Evolutionary conservation across 2,329 filamentous ascomycete genomes (phyloP).

Genomic region (Aspergillus jensenii): DNA sequence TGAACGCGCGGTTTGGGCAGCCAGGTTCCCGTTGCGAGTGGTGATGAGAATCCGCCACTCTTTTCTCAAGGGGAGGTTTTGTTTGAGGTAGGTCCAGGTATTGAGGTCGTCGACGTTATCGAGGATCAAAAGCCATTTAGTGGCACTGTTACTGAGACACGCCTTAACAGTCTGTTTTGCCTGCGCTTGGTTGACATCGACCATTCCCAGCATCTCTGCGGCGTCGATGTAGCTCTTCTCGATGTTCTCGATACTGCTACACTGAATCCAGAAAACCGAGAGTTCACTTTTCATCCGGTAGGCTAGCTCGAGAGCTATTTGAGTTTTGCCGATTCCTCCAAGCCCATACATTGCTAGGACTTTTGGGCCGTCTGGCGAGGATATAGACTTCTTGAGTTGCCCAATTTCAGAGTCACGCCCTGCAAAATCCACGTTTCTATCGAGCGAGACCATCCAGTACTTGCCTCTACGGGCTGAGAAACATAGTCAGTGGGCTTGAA

Average conservation of each 20-base stretch:
- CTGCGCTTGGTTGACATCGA: neutral
- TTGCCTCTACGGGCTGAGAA: neutral
- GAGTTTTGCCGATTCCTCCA: constrained; percentile 24
- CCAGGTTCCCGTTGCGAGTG: constrained; percentile 19
- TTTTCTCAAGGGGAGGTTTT: constrained; percentile 18
- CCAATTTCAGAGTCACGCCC: neutral
- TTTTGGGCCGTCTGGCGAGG: neutral
- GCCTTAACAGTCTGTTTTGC: constrained; percentile 5
- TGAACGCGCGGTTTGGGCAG: constrained; percentile 12
- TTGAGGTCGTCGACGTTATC: constrained; percentile 24
- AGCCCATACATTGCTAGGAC: constrained; percentile 10
- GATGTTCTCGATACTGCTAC: constrained; percentile 18
- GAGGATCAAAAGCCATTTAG: constrained; percentile 24
- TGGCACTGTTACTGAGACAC: constrained; percentile 13
- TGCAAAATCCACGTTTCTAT: neutral
- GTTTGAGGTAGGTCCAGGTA: constrained; percentile 13
- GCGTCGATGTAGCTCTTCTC: constrained; percentile 16
- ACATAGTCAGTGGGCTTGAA: no score
- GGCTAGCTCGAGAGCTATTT: constrained; percentile 27
- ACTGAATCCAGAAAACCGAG: constrained; percentile 30
- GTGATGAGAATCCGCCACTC: constrained; percentile 29
- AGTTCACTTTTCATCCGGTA: constrained; percentile 16
- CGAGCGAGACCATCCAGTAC: neutral
- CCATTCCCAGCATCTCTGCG: constrained; percentile 1
- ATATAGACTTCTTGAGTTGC: neutral